These are phyloP conservation scores for Kockiozyma suomiensis DNA, from an alignment of 805 yeast species.

Conservation along the genomic window DNA sequence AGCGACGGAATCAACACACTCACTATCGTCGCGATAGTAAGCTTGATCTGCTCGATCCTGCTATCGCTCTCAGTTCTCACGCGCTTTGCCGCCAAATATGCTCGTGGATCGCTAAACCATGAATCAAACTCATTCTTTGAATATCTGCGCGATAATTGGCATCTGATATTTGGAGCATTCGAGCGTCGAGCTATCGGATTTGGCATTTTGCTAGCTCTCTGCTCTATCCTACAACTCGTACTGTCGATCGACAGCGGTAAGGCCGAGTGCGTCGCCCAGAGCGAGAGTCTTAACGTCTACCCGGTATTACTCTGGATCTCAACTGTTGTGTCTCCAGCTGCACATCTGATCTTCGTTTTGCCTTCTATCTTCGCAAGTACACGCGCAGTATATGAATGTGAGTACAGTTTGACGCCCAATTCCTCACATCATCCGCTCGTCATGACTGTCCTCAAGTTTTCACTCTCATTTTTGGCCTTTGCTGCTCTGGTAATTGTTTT, in stretches of 20 bases:
- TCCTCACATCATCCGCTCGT: background rate
- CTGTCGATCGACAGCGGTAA: constrained; percentile 8
- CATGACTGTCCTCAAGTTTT: constrained; percentile 1
- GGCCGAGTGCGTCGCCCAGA: constrained; percentile 11
- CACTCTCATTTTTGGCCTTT: constrained; percentile 1
- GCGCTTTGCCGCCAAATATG: constrained; percentile 11
- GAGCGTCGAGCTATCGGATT: constrained; percentile 25
- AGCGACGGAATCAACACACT: constrained; percentile 10
- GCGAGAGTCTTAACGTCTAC: background rate
- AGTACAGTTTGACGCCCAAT: background rate
- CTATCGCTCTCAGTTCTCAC: constrained; percentile 6
- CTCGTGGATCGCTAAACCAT: background rate
- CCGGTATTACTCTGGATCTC: constrained; percentile 25
- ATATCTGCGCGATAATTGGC: background rate
- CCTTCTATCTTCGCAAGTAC: constrained; percentile 20
- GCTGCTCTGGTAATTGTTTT: constrained; percentile 3
- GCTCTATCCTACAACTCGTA: constrained; percentile 14
- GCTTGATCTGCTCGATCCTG: constrained; percentile 9
- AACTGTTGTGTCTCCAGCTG: constrained; percentile 11
- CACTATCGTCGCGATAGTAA: constrained; percentile 9
- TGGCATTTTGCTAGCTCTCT: background rate
- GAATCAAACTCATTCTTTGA: background rate
- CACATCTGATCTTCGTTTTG: constrained; percentile 13
- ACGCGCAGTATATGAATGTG: background rate
- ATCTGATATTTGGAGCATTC: constrained; percentile 15